A percentile compares a stretch with the other conserved stretches of the same genome.
These are phyloP conservation scores for Colletotrichum echinochloae DNA, from an alignment of 2,329 filamentous ascomycete genomes.

Conservation along the genomic window DNA sequence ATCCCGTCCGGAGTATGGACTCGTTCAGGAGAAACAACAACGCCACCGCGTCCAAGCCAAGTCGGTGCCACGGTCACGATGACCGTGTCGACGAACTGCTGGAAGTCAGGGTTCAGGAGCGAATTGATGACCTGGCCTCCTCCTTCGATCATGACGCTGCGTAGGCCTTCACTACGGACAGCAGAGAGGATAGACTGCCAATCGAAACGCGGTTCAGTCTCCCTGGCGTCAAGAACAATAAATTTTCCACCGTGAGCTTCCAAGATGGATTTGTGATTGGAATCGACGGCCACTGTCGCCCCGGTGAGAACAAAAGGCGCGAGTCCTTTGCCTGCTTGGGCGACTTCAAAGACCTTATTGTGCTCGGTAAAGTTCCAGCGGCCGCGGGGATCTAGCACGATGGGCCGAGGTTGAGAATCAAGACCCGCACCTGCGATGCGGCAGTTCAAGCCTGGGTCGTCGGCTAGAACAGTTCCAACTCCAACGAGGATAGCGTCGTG, in stretches of 20 bases:
- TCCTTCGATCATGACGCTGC: conserved; percentile 92
- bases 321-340: conserved; percentile 72
- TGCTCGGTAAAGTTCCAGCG: conserved; percentile 74
- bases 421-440: conserved; percentile 73
- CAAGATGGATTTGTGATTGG: conserved; percentile 56
- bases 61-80: conserved; percentile 91
- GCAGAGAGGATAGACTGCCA: conserved; percentile 75
- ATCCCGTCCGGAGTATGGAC: conserved; percentile 62
- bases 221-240: conserved; percentile 51
- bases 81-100: conserved; percentile 77
- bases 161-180: conserved; percentile 70
- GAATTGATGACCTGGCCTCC: conserved; percentile 86
- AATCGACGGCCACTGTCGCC: conserved; percentile 50
- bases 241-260: conserved; percentile 65
- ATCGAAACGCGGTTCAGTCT: conserved; percentile 58
- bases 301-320: conserved; percentile 79
- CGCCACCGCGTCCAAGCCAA: conserved; percentile 87
- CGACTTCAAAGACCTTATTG: conserved; percentile 75
- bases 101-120: conserved; percentile 73
- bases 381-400: conserved; percentile 83
- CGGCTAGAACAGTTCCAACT: conserved; percentile 84
- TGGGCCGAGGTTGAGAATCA: conserved; percentile 76
- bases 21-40: conserved; percentile 79
- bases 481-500: conserved; percentile 90
- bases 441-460: conserved; percentile 89